Percentiles rank a stretch among this genome's conserved stretches.
These are phyloP conservation scores for Blastobotrys aristatus DNA, from an alignment of 1,139 yeast genomes.

Conservation along the genomic window DNA sequence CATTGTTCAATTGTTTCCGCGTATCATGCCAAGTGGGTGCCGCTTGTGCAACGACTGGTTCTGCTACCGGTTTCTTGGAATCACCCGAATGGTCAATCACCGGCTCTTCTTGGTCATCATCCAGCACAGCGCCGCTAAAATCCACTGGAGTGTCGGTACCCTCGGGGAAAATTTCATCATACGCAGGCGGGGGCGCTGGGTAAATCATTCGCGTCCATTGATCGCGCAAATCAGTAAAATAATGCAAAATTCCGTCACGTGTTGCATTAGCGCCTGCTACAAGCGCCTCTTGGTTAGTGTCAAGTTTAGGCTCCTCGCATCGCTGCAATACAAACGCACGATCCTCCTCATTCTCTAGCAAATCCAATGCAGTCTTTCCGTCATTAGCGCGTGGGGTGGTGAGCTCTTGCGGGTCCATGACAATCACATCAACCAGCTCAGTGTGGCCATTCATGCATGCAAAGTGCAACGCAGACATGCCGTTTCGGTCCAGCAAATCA, in stretches of 20 bases:
- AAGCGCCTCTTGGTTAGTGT: neutral
- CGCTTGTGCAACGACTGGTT: conserved; percentile 11
- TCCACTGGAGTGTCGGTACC: conserved; percentile 36
- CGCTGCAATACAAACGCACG: neutral
- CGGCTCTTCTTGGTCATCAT: conserved; percentile 7
- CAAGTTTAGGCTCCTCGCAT: neutral
- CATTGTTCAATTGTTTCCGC: conserved; percentile 55
- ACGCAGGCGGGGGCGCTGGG: conserved; percentile 61
- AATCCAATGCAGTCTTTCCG: conserved; percentile 46
- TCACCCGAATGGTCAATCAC: too few species aligned
- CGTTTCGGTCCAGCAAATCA: conserved; percentile 65
- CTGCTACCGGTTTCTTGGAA: conserved; percentile 1
- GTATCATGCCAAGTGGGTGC: conserved; percentile 30
- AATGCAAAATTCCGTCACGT: conserved; percentile 9
- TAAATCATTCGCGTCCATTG: neutral
- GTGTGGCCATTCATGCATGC: conserved; percentile 69
- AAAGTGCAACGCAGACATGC: conserved; percentile 75
- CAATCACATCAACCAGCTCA: conserved; percentile 48
- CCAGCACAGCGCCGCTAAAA: conserved; percentile 31
- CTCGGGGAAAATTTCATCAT: conserved; percentile 77
- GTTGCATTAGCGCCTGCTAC: neutral
- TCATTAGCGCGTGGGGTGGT: conserved; percentile 43
- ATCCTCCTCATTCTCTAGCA: conserved; percentile 45
- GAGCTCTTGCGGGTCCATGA: conserved; percentile 46
- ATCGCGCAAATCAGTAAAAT: conserved; percentile 14